Evolutionary conservation across 2,329 filamentous ascomycete genomes (phyloP), one percentile per base, ranked within the genome.

Genomic region (Leptographium galeiforme): DNA sequence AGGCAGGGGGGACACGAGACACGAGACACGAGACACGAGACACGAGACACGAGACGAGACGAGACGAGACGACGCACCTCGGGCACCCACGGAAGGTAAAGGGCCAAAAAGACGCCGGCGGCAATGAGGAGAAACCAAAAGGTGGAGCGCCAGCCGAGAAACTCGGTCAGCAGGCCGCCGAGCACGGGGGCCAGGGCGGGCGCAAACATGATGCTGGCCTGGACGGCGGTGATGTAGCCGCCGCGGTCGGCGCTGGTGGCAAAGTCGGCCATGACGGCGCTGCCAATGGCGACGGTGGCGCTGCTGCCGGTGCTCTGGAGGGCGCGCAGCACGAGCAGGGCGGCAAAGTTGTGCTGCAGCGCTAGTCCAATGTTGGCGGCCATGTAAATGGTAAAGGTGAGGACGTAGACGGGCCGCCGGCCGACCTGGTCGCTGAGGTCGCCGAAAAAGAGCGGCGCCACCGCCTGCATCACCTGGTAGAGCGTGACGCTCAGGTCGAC

Each of bases 101-200:
- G 53, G 59, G 63, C 36, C 59, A 68, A 60, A 1, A 72, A 66
- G 1, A 68, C 65, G 1, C 61, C 63, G 2, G 59, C 61, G 1
- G 58, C 58, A 41, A 79, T 76, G 7, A 70, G 64, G n/a, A 81
- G 61, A 47, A 78, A 77, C 74, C 76, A 80, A 59, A 81, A 81
- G 13, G 74, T 73, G 32, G 69, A 70, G 50, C 71, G 65, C 77
- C 77, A 81, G 3, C 75, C 75, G 0, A 75, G 63, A 52, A 68
- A 75, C 53, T 77, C 67, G 10, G 68, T 68, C 30, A 82, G 61
- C 1, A 77, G 58, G 2, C 77, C 78, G 6, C 78, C 77, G 8
- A 81, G 61, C 4, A 79, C 68, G 0, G 79, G 78, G 0, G 72
- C 69, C 36, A 72, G 50, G 0, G 66, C 64, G 8, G 67, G 66